Base-by-base conservation (phyloP, 2,329 filamentous ascomycete genomes). In the Hypomyces perniciosus region DNA sequence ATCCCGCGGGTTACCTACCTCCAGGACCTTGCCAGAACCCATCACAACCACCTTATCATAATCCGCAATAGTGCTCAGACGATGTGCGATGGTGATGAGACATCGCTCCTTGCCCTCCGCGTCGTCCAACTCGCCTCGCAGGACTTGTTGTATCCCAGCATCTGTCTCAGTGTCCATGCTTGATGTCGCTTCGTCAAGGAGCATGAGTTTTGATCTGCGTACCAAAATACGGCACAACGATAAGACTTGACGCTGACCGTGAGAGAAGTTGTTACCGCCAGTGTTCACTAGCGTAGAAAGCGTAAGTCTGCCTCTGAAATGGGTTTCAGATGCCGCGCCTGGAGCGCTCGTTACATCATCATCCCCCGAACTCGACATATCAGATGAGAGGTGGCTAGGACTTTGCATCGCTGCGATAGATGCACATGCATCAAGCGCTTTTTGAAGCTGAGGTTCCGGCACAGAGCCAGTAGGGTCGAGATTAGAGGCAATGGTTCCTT, bases 351-450 rank as follows among this genome's bases (percentile, higher is more conserved):
- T 2, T 20, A 20, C 20, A 20, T 20, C 20, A 20, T 20, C 20
- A 20, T 20, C 20, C 3, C 20, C 20, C 20, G 20, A 20, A 20
- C 20, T 20, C 20, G 20, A 20, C 20, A 20, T 20, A 20, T 20
- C 20, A 20, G 20, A 20, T 20, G 20, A 20, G 20, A 20, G 20
- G 3, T 20, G 46, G n/a, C 8, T 52, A 20, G 20, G n/a, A 8
- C 8, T 33, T 26, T 39, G 35, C 41, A 51, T 45, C 29, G 42
- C 28, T 40, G 54, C 34, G 59, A 72, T 70, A 29, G 66, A 71
- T 4, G 70, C 72, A 49, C 82, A 82, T 27, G 79, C 74, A 34
- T 74, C 70, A 5, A 86, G 67, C 0, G 79, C 81, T 54, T 76
- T 75, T 31, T 71, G 68, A 0, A 85, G 68, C 37, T 75, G 71